Percentiles rank a stretch among this genome's conserved stretches.
phyloP scores from a whole-genome alignment of 257 asterid species.

The Avicennia marina region DNA sequence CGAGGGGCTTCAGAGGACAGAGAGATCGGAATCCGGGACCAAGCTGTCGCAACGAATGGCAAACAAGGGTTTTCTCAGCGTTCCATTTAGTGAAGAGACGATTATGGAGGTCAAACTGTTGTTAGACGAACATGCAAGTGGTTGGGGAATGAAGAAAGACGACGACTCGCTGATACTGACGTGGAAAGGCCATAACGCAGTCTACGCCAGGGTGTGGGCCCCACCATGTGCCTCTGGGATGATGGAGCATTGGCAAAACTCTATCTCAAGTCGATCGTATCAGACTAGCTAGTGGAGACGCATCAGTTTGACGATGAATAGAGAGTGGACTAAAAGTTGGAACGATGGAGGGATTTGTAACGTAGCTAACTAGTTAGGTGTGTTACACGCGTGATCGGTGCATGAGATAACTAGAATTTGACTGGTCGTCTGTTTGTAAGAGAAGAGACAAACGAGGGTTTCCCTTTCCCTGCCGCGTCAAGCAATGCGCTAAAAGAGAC shows the following conservation, averaged over 20 bases:
- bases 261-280: background rate
- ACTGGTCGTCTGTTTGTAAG: too few species aligned
- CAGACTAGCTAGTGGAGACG: too few species aligned
- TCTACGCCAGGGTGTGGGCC: conserved; percentile 64
- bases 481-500: too few species aligned
- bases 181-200: conserved; percentile 79
- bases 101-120: conserved; percentile 49
- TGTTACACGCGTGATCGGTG: too few species aligned
- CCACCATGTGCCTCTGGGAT: conserved; percentile 32
- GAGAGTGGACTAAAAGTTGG: too few species aligned
- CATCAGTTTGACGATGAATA: too few species aligned
- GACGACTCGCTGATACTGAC: conserved; percentile 65
- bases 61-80: conserved; percentile 33
- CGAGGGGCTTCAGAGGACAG: conserved; percentile 54
- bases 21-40: conserved; percentile 44
- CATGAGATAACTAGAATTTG: too few species aligned
- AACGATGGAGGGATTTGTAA: too few species aligned
- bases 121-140: conserved; percentile 75
- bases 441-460: too few species aligned
- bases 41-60: conserved; percentile 51
- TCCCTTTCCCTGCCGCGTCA: too few species aligned
- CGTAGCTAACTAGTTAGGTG: too few species aligned
- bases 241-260: background rate
- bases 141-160: conserved; percentile 89
- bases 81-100: conserved; percentile 56